Evolutionary conservation across 2,329 filamentous ascomycete genomes (phyloP), one percentile per base, ranked within the genome.

Genomic region (Sporothrix phasma): DNA sequence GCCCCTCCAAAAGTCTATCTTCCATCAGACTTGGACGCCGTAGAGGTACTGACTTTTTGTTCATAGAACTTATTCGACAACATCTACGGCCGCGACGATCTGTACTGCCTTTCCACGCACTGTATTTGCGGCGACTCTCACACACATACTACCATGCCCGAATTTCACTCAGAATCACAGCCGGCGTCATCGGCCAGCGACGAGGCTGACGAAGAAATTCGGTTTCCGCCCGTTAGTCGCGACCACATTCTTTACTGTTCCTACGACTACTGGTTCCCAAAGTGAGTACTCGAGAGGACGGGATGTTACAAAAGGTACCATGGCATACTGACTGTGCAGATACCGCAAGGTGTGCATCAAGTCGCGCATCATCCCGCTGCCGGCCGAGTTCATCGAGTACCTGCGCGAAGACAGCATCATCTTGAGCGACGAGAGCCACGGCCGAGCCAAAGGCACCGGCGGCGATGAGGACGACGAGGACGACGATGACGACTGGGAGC

Each of bases 161-260:
- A 67, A 59, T 67, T 68, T 43, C 56, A 70, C 69, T 26, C 69
- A 72, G 17, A 70, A 64, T 39, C 59, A 1, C 41, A 61, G 31
- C 59, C 58, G 15, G 45, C 60, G 34, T 26, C 59, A 24, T 15
- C 64, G 22, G 54, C 15, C 15, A 15, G n/a, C 61, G 43, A 61
- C 26, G 43, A 53, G 49, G 60, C 43, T 31, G 67, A 54, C 5
- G 64, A 39, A 29, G 60, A 64, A 4, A 78, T 90, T 19, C 84
- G 84, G 22, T 97, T 99, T 72, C 89, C 92, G 22, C 90, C 91
- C 0, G 84, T 96, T 64, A 91, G 87, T 37, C 89, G 87, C 72
- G 84, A 88, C 54, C 93, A 99, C 72, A 95, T 99, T 66, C 79
- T 96, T 63, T 89, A 97, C 76, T 99, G 93, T 77, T 95, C 94